Base-by-base conservation (phyloP, 2,329 filamentous ascomycete species). In the Ophiostoma angusticollis region DNA sequence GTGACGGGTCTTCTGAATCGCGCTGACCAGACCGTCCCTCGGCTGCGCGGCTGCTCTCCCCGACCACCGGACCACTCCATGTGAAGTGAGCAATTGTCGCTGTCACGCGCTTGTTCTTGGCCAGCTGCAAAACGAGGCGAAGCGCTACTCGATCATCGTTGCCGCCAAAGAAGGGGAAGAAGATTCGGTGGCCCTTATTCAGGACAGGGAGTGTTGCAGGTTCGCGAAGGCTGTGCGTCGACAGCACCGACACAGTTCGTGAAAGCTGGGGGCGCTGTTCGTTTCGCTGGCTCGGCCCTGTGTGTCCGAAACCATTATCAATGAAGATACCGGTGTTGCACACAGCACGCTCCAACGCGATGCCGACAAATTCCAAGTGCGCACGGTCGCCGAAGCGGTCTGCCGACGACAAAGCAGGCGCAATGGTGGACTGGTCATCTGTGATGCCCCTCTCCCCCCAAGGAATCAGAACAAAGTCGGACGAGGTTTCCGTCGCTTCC, bases 371-470 rank as follows among this genome's bases (percentile, higher is more conserved):
- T 2, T 72, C 63, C 5, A 78, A 71, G 54, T 94, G 89, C 0
- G 70, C 57, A 3, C 68, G 68, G 22, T 70, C 72, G 3, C 64
- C 64, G 43, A 84, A 79, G 27, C 74, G 73, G 46, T 70, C 78
- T 64, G 65, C 63, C 2, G 60, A 55, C 5, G 68, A 62, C 5
- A 64, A 58, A 25, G 56, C 51, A 1, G 56, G 60, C 5, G 61
- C 54, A 31, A 62, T 54, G 4, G 58, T 53, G 31, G 56, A 61
- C 46, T 63, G 64, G 29, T 77, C 71, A 45, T 95, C 86, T 8
- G 70, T 72, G 49, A 89, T 70, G 11, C 84, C 85, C 0, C 78
- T 80, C 49, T 93, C 83, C 50, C 81, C 89, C 89, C 91, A 96
- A 0, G 89, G 89, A 6, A 96, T 71, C 4, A 96, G 66, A 6